Base-by-base conservation (phyloP, 805 yeast species). In the Lachancea mirantina region DNA sequence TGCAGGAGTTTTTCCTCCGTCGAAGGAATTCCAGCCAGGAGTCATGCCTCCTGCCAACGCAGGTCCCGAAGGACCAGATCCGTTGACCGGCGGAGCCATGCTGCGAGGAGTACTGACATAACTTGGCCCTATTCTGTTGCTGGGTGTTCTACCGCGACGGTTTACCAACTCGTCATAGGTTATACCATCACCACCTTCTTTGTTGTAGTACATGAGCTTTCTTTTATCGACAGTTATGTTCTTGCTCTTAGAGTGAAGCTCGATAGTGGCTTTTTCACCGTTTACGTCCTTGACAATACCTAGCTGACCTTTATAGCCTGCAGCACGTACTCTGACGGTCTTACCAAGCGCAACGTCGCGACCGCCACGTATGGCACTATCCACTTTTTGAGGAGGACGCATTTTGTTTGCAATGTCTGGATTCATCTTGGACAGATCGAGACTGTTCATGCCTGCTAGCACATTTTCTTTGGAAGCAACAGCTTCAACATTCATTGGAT, bases 241-340 rank as follows among this genome's bases (percentile, higher is more conserved):
- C 57, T 89, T 92, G 52, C 79, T 78, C 45, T 88, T 88, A 17
- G 96, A 84, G 58, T 92, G 97, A 43, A 92, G 70, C 62, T 92
- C 98, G 26, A 92, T 84, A 39, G 96, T 74, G 1, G 96, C 97
- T 45, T 72, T 74, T 9, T 81, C 81, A 41, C 94, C 98, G 48
- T 85, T 92, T 7, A 95, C 85, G 54, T 92, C 97, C 45, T 83
- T 81, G 26, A 92, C 84, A 43, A 84, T 82, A 55, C 98, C 98
- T 64, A 80, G 78, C 46, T 85, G 76, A 28, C 98, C 97, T 62
- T 92, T 92, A 58, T 89, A 85, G 29, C 75, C 76, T 19, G 94
- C 92, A n/a, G 96, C 85, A 50, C 82, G 78, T 30, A 92, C 82
- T 43, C 85, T 75, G 14, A 92, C 96, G 38, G 81, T 80, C 52